Conservation (phyloP, 352 stramenopile genomes). For the Pythium sp. region DNA sequence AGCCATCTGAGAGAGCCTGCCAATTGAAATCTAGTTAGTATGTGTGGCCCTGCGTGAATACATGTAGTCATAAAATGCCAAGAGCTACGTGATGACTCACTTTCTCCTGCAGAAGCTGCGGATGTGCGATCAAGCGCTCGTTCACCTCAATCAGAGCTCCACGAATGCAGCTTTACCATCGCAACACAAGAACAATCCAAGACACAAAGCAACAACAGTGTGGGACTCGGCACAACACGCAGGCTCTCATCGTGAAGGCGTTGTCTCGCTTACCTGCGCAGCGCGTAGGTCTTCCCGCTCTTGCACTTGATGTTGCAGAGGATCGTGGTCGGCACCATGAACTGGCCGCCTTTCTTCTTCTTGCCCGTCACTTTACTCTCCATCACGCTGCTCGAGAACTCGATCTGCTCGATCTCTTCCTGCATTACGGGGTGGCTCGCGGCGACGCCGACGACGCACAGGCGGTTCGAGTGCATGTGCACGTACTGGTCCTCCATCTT, state of each 20-base stretch:
- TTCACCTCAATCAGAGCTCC: slow-evolving; percentile 81
- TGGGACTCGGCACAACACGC: not conserved
- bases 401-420: slow-evolving; percentile 53
- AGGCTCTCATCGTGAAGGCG: not conserved
- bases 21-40: not conserved
- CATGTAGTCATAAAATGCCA: not conserved
- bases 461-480: slow-evolving; percentile 88
- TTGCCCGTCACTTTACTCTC: slow-evolving; percentile 78
- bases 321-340: slow-evolving; percentile 63
- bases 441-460: slow-evolving; percentile 79
- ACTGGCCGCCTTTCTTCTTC: slow-evolving; percentile 86
- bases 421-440: slow-evolving; percentile 65
- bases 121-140: slow-evolving; percentile 51
- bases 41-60: not conserved
- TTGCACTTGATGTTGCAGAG: slow-evolving; percentile 67
- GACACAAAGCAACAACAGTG: not conserved
- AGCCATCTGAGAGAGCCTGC: slow-evolving; percentile 69
- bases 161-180: slow-evolving; percentile 59
- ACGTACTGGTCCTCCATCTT: slow-evolving; percentile 78
- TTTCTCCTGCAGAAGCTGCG: slow-evolving; percentile 59
- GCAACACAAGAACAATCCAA: not conserved
- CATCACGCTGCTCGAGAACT: slow-evolving; percentile 62
- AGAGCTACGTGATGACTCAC: slow-evolving; percentile 4
- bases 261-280: slow-evolving; percentile 37
- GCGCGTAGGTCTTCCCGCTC: slow-evolving; percentile 52